Percentiles rank a stretch among this genome's conserved stretches.
phyloP scores from a whole-genome alignment of 2,329 filamentous ascomycete genomes.

The Epichloe uncinata region DNA sequence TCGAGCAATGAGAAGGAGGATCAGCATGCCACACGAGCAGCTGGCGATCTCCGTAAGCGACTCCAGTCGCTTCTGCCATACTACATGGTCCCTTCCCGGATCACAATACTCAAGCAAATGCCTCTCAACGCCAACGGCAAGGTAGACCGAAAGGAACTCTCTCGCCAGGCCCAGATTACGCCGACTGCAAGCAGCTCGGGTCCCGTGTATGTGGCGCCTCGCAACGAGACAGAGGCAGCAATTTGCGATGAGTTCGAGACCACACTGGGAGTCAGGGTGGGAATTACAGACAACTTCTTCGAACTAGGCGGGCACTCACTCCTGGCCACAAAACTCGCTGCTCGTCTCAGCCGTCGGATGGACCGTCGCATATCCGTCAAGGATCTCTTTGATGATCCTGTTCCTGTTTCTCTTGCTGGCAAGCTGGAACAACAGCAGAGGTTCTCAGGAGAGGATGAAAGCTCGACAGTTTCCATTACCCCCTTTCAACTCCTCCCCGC shows the following conservation, averaged over 20 bases:
- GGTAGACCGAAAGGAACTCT: too few relatives aligned
- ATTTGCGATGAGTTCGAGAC: constrained; percentile 7
- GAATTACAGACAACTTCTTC: constrained; percentile 9
- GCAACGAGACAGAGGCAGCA: constrained; percentile 2
- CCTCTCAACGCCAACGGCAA: too few relatives aligned
- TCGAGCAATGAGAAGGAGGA: too few relatives aligned
- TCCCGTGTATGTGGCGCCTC: not conserved
- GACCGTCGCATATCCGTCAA: constrained; percentile 4
- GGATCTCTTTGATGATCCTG: constrained; percentile 7
- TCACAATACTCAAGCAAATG: too few relatives aligned
- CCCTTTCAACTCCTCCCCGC: not conserved
- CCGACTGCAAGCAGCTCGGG: too few relatives aligned
- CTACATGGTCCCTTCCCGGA: too few relatives aligned
- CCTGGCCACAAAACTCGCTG: constrained; percentile 3
- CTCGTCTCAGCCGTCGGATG: constrained; percentile 3
- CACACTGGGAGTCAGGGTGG: constrained; percentile 4
- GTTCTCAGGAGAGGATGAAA: not conserved
- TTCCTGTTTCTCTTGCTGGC: constrained; percentile 2
- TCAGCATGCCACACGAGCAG: too few relatives aligned
- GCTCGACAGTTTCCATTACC: not conserved
- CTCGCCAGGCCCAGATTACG: too few relatives aligned
- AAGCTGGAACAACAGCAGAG: not conserved
- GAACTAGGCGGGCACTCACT: constrained; percentile 9
- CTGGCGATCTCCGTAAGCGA: too few relatives aligned
- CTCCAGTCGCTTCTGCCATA: too few relatives aligned